Base-by-base conservation (phyloP, 2,329 filamentous ascomycete genomes). In the Verticillium dahliae region DNA sequence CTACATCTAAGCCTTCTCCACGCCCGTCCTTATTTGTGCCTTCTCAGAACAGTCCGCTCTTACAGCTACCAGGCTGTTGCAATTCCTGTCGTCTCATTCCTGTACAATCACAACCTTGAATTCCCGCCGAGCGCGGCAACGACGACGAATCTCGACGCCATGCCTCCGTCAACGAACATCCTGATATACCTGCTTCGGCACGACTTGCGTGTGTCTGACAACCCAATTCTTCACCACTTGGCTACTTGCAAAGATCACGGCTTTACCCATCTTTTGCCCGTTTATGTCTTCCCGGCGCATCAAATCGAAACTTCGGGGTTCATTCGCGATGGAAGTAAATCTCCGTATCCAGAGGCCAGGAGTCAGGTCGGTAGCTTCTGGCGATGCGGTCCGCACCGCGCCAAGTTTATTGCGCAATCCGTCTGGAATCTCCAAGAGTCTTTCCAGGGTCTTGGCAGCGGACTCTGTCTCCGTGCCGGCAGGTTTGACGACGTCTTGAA, bases 221-320 rank as follows among this genome's bases (percentile, higher is more conserved):
- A 93, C 69, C 90, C 90, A 0, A 80, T 92, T 52, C 81, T 94
- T 22, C 80, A 91, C 69, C 81, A 74, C 68, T 77, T 83, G 58
- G 76, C 76, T 62, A 84, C 76, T 65, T 73, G 62, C 71, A 73
- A 74, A 18, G 74, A 80, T 27, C 81, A 85, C 69, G 79, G 77
- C 4, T 86, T 82, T 68, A 90, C 88, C 1, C 89, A 93, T 70
- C 71, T 93, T 1, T 77, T 94, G 1, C 90, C 90, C 7, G 74
- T 92, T 50, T 91, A 87, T 69, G 77, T 91, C 22, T 86, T 92
- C 59, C 80, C 85, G 0, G 83, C 89, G 2, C 80, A 90, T 59
- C 90, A 94, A 67, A 76, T 93, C 27, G 90, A 94, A 70, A 79
- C 90, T 1, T 90, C 88, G 0, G 91, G 91, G 1, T 90, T 94